These are phyloP conservation scores for Pythium sukuiense DNA, from an alignment of 352 stramenopile genomes.

Conservation along the genomic window DNA sequence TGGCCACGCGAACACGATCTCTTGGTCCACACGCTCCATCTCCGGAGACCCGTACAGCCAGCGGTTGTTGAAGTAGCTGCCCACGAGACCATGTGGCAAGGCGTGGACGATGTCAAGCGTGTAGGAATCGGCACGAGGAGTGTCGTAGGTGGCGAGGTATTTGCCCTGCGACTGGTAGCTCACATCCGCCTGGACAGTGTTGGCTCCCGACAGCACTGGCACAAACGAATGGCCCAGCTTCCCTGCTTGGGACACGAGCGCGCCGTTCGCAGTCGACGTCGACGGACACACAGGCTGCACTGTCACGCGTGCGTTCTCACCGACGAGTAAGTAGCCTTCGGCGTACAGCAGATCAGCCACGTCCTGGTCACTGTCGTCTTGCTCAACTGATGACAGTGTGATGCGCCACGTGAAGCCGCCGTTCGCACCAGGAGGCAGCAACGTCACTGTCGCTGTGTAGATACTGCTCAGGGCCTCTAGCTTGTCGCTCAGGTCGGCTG, in stretches of 20 bases:
- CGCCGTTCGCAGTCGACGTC: constrained; percentile 33
- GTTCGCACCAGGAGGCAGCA: constrained; percentile 34
- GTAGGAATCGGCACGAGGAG: constrained; percentile 85
- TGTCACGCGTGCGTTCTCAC: constrained; percentile 38
- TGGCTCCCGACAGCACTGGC: constrained; percentile 50
- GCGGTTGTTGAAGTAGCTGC: constrained; percentile 95
- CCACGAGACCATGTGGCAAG: constrained; percentile 78
- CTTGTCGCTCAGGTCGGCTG: constrained; percentile 46
- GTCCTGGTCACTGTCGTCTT: constrained; percentile 32
- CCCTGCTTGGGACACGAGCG: constrained; percentile 21
- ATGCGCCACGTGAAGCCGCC: constrained; percentile 81
- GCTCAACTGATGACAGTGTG: constrained; percentile 77
- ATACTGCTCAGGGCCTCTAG: constrained; percentile 75
- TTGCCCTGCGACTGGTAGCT: constrained; percentile 61
- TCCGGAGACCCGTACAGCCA: constrained; percentile 90
- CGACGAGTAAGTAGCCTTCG: constrained; percentile 78
- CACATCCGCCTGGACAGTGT: constrained; percentile 62
- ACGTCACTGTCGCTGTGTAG: constrained; percentile 62
- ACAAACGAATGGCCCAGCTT: constrained; percentile 70
- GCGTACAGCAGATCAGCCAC: constrained; percentile 65
- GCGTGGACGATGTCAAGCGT: constrained; percentile 81
- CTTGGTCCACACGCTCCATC: constrained; percentile 82
- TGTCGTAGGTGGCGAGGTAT: constrained; percentile 90
- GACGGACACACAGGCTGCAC: constrained; percentile 51
- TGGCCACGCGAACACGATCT: constrained; percentile 92